Evolutionary conservation across 2,329 filamentous ascomycete species (phyloP), one percentile per base, ranked within the genome.

Genomic region (Chaetomium globosum): DNA sequence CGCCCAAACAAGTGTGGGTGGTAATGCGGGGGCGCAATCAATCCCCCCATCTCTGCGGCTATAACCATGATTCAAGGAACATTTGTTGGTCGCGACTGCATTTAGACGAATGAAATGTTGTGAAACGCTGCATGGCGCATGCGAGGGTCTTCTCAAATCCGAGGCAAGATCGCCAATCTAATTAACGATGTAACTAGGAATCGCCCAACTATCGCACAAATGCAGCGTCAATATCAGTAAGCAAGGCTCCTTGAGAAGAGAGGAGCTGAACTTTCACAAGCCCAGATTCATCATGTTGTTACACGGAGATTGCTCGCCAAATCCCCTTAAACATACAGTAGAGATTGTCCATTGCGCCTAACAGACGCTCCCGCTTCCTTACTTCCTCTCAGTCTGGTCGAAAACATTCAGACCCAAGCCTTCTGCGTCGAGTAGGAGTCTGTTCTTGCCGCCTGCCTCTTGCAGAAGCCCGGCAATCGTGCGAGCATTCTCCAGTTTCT

Each of bases 401-500:
- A 87, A 87, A 36, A 99, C 91, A 74, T 99, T 97, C 74, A 99
- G 81, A 58, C 95, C 95, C 73, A 99, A 81, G 53, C 93, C 95
- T 77, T 95, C 89, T 7, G 92, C 87, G 75, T 99, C 95, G 69
- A 99, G 85, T 80, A 97, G 92, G 73, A 99, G 83, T 81, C 95
- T 95, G 83, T 99, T 99, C 82, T 88, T 89, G 77, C 91, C 89
- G 66, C 91, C 91, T 65, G 85, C 85, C 78, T 96, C 92, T 79
- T 97, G 92, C 73, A 99, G 78, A 72, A 96, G 89, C 72, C 84
- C 79, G n/a, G 95, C 95, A 79, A 99, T 96, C 64, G 87, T 85
- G 71, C 92, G 86, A 7, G 95, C 95, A 75, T 97, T 99, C 83
- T 99, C 95, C 74, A 99, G 96, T 85, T 96, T 95, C 81, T 96